Percentiles rank a stretch among this genome's conserved stretches.
Evolutionary conservation across 1,139 yeast species (phyloP).

Genomic region (Tardiomyces blankii): DNA sequence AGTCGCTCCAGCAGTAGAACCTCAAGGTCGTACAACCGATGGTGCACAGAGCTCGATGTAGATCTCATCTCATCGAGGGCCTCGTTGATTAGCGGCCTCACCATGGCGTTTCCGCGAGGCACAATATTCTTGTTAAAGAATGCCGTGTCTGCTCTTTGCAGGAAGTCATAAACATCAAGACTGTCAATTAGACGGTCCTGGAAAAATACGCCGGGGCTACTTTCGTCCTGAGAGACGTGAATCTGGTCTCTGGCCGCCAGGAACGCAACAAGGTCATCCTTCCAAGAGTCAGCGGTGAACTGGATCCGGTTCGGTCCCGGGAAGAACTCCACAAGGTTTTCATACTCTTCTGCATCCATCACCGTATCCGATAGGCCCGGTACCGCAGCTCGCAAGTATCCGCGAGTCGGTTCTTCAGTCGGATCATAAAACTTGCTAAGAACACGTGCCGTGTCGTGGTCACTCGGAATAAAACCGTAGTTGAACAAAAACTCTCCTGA

Average conservation of each 20-base stretch:
- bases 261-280: background rate
- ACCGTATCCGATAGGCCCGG: background rate
- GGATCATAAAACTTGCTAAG: constrained; percentile 3
- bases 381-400: constrained; percentile 3
- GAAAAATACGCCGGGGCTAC: background rate
- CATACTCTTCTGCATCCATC: background rate
- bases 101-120: background rate
- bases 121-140: background rate
- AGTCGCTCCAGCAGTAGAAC: background rate
- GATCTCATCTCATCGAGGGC: background rate
- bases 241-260: background rate
- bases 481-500: constrained; percentile 29
- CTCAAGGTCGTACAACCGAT: background rate
- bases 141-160: background rate
- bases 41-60: background rate
- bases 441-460: constrained; percentile 7
- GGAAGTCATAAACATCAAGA: background rate
- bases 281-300: background rate
- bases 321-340: background rate
- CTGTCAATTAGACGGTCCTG: background rate
- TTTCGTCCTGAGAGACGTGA: background rate
- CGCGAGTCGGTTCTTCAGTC: background rate
- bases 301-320: background rate
- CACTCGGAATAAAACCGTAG: constrained; percentile 29
- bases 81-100: background rate